Conservation (phyloP, 257 asterid species). For the Cruciata laevipes region DNA sequence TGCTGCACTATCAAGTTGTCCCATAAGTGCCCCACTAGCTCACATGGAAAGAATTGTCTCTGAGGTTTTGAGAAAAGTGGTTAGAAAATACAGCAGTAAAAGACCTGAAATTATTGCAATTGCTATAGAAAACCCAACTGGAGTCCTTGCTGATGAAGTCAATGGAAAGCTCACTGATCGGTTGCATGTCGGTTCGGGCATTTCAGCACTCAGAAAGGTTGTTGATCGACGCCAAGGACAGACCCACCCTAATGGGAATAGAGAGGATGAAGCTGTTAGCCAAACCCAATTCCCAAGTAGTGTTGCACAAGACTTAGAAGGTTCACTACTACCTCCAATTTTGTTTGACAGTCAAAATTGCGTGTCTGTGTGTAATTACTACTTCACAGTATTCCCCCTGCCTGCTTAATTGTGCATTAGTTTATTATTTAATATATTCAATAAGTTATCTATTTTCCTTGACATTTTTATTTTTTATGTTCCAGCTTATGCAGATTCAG, state of each 20-base stretch:
- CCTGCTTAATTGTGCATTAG: background rate
- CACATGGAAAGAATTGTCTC: slow-evolving; percentile 93
- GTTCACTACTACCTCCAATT: slow-evolving; percentile 30
- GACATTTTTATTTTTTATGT: background rate
- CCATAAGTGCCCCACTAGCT: slow-evolving; percentile 64
- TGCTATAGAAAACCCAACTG: slow-evolving; percentile 81
- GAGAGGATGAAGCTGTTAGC: slow-evolving; percentile 42
- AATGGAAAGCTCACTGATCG: slow-evolving; percentile 61
- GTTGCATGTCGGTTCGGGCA: slow-evolving; percentile 37
- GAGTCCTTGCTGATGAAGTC: slow-evolving; percentile 79
- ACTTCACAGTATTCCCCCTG: too few relatives aligned
- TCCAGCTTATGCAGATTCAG: slow-evolving; percentile 34
- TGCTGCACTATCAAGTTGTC: slow-evolving; percentile 92
- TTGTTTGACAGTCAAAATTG: slow-evolving; percentile 4
- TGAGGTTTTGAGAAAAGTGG: slow-evolving; percentile 86
- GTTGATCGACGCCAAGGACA: slow-evolving; percentile 46
- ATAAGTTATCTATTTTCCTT: background rate
- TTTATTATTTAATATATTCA: background rate
- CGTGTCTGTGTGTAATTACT: slow-evolving; percentile 1
- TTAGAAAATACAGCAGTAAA: slow-evolving; percentile 87
- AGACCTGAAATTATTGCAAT: slow-evolving; percentile 87
- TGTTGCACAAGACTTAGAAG: slow-evolving; percentile 43
- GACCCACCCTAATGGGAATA: slow-evolving; percentile 28
- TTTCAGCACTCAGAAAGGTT: slow-evolving; percentile 48
- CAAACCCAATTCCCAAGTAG: slow-evolving; percentile 29